Evolutionary conservation across 2,329 filamentous ascomycete species (phyloP), one percentile per base, ranked within the genome.

Genomic region (Aspergillus piperis): DNA sequence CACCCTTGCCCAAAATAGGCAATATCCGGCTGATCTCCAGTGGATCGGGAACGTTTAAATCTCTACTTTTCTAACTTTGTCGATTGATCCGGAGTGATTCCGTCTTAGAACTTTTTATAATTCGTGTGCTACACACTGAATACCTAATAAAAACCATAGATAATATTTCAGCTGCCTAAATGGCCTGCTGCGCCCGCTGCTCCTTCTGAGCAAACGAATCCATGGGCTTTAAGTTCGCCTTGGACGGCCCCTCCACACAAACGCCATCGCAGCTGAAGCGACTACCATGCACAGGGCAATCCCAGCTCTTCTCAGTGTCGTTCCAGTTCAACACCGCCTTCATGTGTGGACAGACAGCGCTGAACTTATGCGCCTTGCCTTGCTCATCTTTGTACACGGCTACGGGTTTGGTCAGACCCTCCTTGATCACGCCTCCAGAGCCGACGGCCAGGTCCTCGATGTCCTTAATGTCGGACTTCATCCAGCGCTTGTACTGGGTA

Each of bases 281-380:
- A 62, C 72, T 77, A 0, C 78, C 78, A 68, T 81, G 78, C 4
- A 80, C 71, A 0, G 84, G 83, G 63, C 83, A 86, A 69, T 86
- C 84, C 73, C 80, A 85, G 54, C 77, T 81, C 73, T 82, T 83
- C 71, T 85, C 82, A 0, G 73, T 73, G 5, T 71, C 64, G 61
- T 86, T 86, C 83, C 84, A 86, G 68, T 82, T 83, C 0, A 86
- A 78, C 0, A 86, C 80, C 0, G 82, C 84, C 59, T 83, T 79
- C 71, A 86, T 62, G 65, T 86, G 83, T 5, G 84, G 83, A 63
- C 84, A 87, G 0, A 87, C 58, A 0, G 83, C 84, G 48, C 80
- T 84, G 69, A 83, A 81, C 64, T 78, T 79, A 32, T 77, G 77
- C 1, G 84, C 75, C 27, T 82, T 76, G 0, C 83, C 83, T 0